Conservation (phyloP, 2,329 filamentous ascomycete species). For the Dothideomycetidae sp. region DNA sequence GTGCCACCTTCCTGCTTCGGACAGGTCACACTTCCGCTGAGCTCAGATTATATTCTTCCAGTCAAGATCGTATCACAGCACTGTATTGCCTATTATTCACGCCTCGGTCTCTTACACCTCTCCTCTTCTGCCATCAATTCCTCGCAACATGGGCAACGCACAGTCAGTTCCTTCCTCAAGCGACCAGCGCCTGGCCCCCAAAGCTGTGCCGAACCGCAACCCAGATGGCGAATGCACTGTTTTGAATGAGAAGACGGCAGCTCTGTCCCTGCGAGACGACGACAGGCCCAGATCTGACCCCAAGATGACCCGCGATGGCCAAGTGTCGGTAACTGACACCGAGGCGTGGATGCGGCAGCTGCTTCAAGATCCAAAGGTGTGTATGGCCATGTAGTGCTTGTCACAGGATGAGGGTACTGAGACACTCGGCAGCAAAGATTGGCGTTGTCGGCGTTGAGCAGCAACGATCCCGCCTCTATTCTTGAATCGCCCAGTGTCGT, state of each 20-base stretch:
- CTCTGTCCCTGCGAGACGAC: constrained; percentile 2
- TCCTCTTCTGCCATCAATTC: no score
- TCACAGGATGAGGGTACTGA: not conserved
- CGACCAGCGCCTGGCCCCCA: no score
- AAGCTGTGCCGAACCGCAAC: no score
- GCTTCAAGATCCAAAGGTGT: constrained; percentile 21
- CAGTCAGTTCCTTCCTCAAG: no score
- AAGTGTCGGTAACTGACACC: constrained; percentile 19
- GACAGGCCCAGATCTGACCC: constrained; percentile 13
- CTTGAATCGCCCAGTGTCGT: constrained; percentile 49
- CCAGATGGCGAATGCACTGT: constrained; percentile 8
- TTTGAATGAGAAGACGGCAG: not conserved
- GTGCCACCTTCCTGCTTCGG: no score
- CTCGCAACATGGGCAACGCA: no score
- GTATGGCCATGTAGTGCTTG: not conserved
- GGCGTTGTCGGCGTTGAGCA: constrained; percentile 57
- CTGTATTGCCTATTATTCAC: no score
- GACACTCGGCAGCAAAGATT: constrained; percentile 44
- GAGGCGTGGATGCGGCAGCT: constrained; percentile 21
- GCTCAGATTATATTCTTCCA: no score
- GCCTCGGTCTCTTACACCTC: no score
- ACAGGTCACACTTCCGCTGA: no score
- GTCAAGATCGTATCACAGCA: no score
- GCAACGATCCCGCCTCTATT: constrained; percentile 50
- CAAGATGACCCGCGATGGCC: constrained; percentile 12